Conservation (phyloP, 2,329 filamentous ascomycete genomes). For the Aspergillus clavatus region DNA sequence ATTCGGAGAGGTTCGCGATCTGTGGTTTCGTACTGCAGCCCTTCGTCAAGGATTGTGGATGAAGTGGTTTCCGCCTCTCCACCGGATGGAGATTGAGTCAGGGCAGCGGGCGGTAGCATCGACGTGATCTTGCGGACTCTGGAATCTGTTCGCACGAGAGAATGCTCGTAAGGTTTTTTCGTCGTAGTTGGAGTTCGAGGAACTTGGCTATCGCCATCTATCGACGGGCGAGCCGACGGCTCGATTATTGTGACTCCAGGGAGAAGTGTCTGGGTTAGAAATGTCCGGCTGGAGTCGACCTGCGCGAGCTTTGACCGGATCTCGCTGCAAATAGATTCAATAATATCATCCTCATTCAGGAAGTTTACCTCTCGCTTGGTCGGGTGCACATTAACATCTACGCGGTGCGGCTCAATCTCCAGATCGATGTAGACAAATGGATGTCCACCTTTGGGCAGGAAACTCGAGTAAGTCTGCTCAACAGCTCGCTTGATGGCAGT, state of each 20-base stretch:
- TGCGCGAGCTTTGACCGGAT: constrained; percentile 73
- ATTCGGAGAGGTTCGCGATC: constrained; percentile 67
- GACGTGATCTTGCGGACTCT: constrained; percentile 90
- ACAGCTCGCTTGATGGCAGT: constrained; percentile 80
- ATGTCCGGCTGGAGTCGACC: constrained; percentile 90
- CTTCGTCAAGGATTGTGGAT: constrained; percentile 37
- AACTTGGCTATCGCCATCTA: constrained; percentile 31
- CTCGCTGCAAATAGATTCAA: constrained; percentile 75
- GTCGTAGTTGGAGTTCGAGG: constrained; percentile 33
- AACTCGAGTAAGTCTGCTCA: constrained; percentile 82
- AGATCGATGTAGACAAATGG: constrained; percentile 91
- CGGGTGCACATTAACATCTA: constrained; percentile 96
- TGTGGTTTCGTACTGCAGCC: constrained; percentile 65
- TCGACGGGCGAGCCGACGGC: constrained; percentile 21
- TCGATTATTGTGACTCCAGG: constrained; percentile 55
- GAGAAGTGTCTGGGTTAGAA: constrained; percentile 87
- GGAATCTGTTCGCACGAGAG: constrained; percentile 83
- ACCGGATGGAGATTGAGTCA: constrained; percentile 21
- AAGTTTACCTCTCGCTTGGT: constrained; percentile 98
- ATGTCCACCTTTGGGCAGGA: constrained; percentile 88
- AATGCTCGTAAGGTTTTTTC: constrained; percentile 71
- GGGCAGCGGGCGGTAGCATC: constrained; percentile 74
- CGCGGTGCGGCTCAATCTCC: constrained; percentile 83
- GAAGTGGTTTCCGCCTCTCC: constrained; percentile 31
- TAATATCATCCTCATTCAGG: constrained; percentile 93